Evolutionary conservation across 2,329 filamentous ascomycete species (phyloP).

Genomic region (Scedosporium minutisporum): DNA sequence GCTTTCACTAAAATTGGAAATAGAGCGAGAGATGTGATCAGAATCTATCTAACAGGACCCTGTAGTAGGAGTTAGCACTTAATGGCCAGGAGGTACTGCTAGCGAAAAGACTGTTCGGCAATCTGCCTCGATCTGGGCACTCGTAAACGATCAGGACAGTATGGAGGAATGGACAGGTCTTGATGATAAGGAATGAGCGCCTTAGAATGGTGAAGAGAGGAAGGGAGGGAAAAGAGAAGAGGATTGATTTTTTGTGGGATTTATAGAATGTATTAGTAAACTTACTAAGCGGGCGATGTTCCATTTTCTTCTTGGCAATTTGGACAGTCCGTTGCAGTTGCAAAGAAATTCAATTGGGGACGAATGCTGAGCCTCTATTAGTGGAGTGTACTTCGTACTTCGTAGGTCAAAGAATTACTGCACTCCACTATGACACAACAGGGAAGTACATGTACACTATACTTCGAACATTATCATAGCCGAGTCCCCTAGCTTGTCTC

Average conservation of each 20-base stretch:
- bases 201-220: conserved; percentile 30
- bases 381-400: no score
- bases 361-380: no score
- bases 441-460: no score
- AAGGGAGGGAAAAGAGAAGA: conserved; percentile 15
- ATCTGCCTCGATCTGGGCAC: conserved; percentile 66
- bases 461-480: no score
- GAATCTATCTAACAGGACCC: conserved; percentile 95
- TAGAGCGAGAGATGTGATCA: conserved; percentile 53
- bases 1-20: background rate
- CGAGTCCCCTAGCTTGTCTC: no score
- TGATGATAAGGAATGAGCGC: conserved; percentile 96
- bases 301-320: no score
- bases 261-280: background rate
- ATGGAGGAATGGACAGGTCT: conserved; percentile 57
- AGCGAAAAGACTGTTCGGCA: conserved; percentile 80
- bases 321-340: no score
- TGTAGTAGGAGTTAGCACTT: conserved; percentile 43
- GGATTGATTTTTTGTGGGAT: background rate
- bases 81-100: conserved; percentile 69
- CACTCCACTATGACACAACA: no score
- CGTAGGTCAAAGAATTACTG: no score
- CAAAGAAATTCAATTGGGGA: no score
- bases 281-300: no score
- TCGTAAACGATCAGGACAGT: conserved; percentile 82